These are phyloP conservation scores for Otatea glauca DNA, from an alignment of 176 grass and related monocot species.

Conservation along the genomic window DNA sequence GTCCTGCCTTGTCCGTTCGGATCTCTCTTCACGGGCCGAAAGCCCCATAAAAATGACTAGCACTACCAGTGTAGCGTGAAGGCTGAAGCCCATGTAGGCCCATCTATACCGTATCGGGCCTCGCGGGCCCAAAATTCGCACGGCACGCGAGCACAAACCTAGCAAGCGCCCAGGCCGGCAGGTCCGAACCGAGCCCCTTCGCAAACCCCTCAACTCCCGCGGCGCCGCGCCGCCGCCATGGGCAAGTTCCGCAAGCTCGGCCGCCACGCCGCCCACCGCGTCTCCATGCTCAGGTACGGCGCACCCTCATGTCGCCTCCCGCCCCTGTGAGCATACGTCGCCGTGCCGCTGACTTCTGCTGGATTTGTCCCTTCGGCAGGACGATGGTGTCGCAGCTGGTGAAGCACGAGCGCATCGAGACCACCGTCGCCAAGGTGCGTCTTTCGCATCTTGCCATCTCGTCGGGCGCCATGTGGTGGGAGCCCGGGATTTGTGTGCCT, in stretches of 20 bases:
- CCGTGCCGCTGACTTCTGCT: background rate
- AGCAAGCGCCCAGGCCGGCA: background rate
- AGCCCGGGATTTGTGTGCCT: background rate
- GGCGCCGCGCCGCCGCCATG: slow-evolving; percentile 52
- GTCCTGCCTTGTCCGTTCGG: background rate
- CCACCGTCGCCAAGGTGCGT: slow-evolving; percentile 77
- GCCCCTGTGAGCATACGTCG: background rate
- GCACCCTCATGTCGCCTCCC: background rate
- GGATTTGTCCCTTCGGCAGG: slow-evolving; percentile 52
- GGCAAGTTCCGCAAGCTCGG: slow-evolving; percentile 81
- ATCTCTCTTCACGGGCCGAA: background rate
- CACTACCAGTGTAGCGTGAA: background rate
- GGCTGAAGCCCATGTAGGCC: background rate
- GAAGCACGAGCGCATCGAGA: slow-evolving; percentile 98
- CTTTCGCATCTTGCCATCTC: slow-evolving; percentile 1
- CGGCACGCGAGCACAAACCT: slow-evolving; percentile 17
- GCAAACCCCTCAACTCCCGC: slow-evolving; percentile 38
- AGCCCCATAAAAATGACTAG: background rate
- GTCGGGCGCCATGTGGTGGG: background rate
- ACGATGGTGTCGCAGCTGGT: slow-evolving; percentile 98
- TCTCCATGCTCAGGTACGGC: slow-evolving; percentile 73
- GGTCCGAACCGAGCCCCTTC: background rate
- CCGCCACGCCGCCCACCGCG: slow-evolving; percentile 59
- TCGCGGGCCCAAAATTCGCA: background rate
- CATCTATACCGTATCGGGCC: background rate